Percentiles rank a stretch among this genome's conserved stretches.
phyloP scores from a whole-genome alignment of 2,329 filamentous ascomycete genomes.

The Penicillium capsulatum region DNA sequence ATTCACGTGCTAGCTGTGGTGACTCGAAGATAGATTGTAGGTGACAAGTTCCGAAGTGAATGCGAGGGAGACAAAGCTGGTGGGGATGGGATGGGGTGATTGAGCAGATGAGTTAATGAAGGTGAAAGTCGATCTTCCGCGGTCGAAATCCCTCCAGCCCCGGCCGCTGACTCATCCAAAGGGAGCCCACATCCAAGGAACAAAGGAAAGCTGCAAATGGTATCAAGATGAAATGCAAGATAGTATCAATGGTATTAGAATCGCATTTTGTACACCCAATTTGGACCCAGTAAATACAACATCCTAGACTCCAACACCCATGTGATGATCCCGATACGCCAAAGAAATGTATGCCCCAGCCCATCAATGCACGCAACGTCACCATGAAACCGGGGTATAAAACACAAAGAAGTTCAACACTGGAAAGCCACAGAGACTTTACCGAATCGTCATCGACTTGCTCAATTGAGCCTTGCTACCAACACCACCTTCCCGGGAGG shows the following conservation, averaged over 20 bases:
- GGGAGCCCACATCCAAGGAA: background rate
- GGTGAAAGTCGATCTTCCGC: constrained; percentile 34
- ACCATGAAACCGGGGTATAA: constrained; percentile 21
- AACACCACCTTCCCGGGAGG: constrained; percentile 60
- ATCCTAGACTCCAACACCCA: constrained; percentile 7
- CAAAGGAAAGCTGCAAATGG: background rate
- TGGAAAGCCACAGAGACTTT: constrained; percentile 31
- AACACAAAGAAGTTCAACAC: constrained; percentile 7
- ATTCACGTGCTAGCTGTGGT: constrained; percentile 2
- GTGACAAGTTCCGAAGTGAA: no score
- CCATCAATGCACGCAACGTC: constrained; percentile 19
- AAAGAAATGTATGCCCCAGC: constrained; percentile 17
- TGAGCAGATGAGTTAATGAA: constrained; percentile 24
- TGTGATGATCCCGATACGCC: constrained; percentile 10
- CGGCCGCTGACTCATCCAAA: constrained; percentile 32
- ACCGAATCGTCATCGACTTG: constrained; percentile 94
- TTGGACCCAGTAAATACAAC: constrained; percentile 16
- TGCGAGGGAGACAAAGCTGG: no score
- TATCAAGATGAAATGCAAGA: constrained; percentile 1
- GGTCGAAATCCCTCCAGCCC: constrained; percentile 36
- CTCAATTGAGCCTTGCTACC: constrained; percentile 77
- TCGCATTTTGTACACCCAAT: constrained; percentile 19
- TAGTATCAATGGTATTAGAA: constrained; percentile 2
- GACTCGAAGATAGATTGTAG: constrained; percentile 3
- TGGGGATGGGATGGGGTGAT: constrained; percentile 22